Base-by-base conservation (phyloP, 805 yeast species). In the Candida namnaoensis region DNA sequence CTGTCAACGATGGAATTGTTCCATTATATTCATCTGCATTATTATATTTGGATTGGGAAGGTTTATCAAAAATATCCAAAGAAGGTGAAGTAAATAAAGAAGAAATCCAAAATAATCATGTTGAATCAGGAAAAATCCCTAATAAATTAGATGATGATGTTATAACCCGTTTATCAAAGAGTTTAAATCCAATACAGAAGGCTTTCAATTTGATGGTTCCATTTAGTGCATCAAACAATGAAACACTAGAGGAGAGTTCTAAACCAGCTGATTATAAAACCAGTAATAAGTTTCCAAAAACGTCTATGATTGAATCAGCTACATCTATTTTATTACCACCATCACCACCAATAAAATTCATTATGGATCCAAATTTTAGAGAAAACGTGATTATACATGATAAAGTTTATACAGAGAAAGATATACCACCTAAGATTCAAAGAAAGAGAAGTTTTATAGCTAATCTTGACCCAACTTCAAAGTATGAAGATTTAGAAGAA, bases 1-100 rank as follows among this genome's bases (percentile, higher is more conserved):
- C 80, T 0, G 60, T 79, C 5, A 80, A 85, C 56, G 95, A 85
- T 61, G 95, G 93, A 3, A 81, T 85, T 32, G 95, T 85, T 0
- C 93, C 95, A 0, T 65, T 85, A 41, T 69, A 90, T 43, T 82
- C 93, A 0, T 72, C 88, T 0, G 80, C 88, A 0, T 56, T 85
- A 40, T 60, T 85, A 25, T 85, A 74, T 54, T 48, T 85, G 27
- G 91, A 85, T 56, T 82, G 58, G 58, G 49, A 51, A 35, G 52
- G 53, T 2, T 34, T 54, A 8, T 42, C 44, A 5, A 43, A 46
- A 11, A 48, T 50, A 1, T 37, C 49, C 19, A 19, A 19, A 19
- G 19, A 19, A 19, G 19, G 19, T 6, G 36, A 44, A 11, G 46
- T 43, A 5, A 45, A 43, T 27, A 39, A 39, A 14, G 15, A 38